Evolutionary conservation across 306 rosid species (phyloP).

Genomic region (Potentilla sterilis): DNA sequence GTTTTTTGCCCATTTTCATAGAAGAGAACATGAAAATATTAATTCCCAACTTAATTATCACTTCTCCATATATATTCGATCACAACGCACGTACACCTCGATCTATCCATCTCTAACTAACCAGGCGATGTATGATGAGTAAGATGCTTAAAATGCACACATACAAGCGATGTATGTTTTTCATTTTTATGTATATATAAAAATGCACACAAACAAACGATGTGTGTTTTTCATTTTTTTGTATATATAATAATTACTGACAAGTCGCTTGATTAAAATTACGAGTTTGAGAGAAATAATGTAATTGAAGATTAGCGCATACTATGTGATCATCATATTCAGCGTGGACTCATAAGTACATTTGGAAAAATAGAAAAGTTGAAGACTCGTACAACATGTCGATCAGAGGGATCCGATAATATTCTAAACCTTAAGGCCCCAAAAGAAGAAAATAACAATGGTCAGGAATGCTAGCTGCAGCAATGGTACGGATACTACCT

Average conservation of each 20-base stretch:
- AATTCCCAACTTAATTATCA: neutral
- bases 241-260: too few relatives aligned
- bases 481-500: neutral
- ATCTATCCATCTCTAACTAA: neutral
- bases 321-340: neutral
- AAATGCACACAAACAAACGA: too few relatives aligned
- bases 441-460: neutral
- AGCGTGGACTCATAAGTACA: neutral
- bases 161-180: too few relatives aligned
- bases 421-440: conserved; percentile 2
- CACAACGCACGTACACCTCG: too few relatives aligned
- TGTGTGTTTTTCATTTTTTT: too few relatives aligned
- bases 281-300: neutral
- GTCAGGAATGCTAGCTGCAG: neutral
- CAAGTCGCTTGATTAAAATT: neutral
- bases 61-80: too few relatives aligned
- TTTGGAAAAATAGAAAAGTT: neutral
- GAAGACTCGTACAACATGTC: neutral
- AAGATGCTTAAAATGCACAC: too few relatives aligned
- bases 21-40: neutral
- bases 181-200: too few relatives aligned
- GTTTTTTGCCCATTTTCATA: neutral
- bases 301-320: neutral
- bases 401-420: neutral
- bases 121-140: too few relatives aligned